A percentile compares a stretch with the other conserved stretches of the same genome.
These are phyloP conservation scores for Kodamaea leandrae DNA, from an alignment of 805 yeast species.

Conservation along the genomic window DNA sequence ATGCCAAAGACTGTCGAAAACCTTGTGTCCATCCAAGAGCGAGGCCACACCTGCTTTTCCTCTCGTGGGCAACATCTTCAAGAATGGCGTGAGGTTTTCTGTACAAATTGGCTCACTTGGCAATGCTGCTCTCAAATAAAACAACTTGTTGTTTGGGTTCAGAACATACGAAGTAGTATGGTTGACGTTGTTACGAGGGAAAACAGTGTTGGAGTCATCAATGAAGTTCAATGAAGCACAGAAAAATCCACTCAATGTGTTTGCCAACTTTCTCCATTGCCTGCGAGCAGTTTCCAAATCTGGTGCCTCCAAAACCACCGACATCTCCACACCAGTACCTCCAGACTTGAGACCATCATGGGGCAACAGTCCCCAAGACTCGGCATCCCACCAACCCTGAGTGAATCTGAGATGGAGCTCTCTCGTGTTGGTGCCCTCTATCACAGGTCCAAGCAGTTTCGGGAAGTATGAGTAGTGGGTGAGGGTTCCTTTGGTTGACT, in stretches of 20 bases:
- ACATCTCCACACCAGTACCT: slow-evolving; percentile 92
- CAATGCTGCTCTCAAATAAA: slow-evolving; percentile 74
- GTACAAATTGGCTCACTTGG: slow-evolving; percentile 97
- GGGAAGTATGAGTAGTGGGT: slow-evolving; percentile 72
- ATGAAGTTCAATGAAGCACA: slow-evolving; percentile 94
- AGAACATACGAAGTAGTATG: slow-evolving; percentile 26
- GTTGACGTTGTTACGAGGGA: slow-evolving; percentile 46
- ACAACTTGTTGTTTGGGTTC: slow-evolving; percentile 39
- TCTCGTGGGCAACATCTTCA: slow-evolving; percentile 85
- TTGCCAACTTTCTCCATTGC: slow-evolving; percentile 71
- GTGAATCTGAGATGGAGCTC: slow-evolving; percentile 84
- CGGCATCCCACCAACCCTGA: slow-evolving; percentile 94
- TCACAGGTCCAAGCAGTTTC: slow-evolving; percentile 71
- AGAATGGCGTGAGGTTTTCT: slow-evolving; percentile 90
- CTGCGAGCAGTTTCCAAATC: slow-evolving; percentile 51
- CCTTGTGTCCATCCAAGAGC: slow-evolving; percentile 82
- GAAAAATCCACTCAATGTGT: slow-evolving; percentile 82
- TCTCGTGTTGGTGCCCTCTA: slow-evolving; percentile 62
- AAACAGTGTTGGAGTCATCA: slow-evolving; percentile 73
- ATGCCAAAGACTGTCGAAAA: slow-evolving; percentile 93
- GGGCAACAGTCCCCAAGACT: slow-evolving; percentile 82
- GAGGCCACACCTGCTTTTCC: slow-evolving; percentile 88
- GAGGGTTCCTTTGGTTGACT: slow-evolving; percentile 1
- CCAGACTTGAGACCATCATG: slow-evolving; percentile 70
- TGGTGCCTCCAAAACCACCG: slow-evolving; percentile 78